A percentile compares a stretch with the other conserved stretches of the same genome.
These are phyloP conservation scores for Exophiala xenobiotica DNA, from an alignment of 2,329 filamentous ascomycete genomes.

Conservation along the genomic window DNA sequence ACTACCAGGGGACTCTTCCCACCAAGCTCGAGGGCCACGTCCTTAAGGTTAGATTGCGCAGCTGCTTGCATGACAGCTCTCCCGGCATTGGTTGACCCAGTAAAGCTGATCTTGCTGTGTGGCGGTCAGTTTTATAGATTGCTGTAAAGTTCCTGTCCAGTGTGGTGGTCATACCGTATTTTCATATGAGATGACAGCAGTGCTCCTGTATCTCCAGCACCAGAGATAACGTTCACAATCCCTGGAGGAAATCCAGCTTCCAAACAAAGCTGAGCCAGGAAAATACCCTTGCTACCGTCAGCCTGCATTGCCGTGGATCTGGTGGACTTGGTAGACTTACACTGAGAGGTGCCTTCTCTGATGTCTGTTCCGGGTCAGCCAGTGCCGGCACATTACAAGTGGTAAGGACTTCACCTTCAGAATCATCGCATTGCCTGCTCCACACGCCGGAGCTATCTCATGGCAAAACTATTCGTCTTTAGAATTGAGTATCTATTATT, in stretches of 20 bases:
- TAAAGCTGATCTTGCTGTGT: conserved; percentile 53
- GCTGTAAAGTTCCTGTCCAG: not conserved
- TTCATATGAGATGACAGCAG: conserved; percentile 58
- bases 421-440: conserved; percentile 59
- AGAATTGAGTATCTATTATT: not conserved
- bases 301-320: not conserved
- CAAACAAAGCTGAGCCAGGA: conserved; percentile 60
- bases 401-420: conserved; percentile 36
- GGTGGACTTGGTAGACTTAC: not conserved
- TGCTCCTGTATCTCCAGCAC: conserved; percentile 55
- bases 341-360: conserved; percentile 54
- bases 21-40: conserved; percentile 62
- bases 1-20: conserved; percentile 65
- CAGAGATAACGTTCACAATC: conserved; percentile 59
- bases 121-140: not conserved
- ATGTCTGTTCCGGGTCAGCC: conserved; percentile 40
- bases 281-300: conserved; percentile 36
- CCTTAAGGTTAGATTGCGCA: conserved; percentile 50
- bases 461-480: conserved; percentile 40
- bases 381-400: not conserved
- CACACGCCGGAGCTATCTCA: conserved; percentile 53
- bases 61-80: conserved; percentile 42
- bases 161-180: conserved; percentile 48
- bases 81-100: conserved; percentile 38
- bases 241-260: conserved; percentile 76